Conservation (phyloP, 2,329 filamentous ascomycete genomes). For the Neopestalotiopsis sp. region DNA sequence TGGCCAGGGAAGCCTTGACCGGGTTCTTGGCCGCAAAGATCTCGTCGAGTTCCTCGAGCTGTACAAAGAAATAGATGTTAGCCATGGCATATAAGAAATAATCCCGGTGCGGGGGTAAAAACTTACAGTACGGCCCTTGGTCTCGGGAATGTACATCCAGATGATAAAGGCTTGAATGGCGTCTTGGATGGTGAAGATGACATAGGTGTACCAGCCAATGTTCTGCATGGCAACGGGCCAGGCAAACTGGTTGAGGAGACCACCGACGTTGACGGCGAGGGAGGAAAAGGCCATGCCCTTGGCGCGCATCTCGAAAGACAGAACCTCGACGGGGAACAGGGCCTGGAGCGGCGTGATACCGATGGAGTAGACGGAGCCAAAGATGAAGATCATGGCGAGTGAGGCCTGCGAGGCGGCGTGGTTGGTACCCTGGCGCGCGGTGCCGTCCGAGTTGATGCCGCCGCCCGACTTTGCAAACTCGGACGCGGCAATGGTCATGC, state of each 20-base stretch:
- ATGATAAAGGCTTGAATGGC: slow-evolving; percentile 45
- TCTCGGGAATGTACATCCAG: slow-evolving; percentile 55
- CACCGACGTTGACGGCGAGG: slow-evolving; percentile 47
- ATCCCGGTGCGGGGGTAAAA: too few species aligned
- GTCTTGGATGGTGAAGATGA: slow-evolving; percentile 51
- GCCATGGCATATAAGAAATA: not conserved
- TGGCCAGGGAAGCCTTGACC: slow-evolving; percentile 45
- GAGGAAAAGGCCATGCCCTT: slow-evolving; percentile 55
- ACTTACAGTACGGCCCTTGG: slow-evolving; percentile 46
- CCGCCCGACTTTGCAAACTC: slow-evolving; percentile 40
- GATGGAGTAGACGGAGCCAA: slow-evolving; percentile 57
- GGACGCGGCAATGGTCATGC: slow-evolving; percentile 52
- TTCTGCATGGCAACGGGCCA: slow-evolving; percentile 50
- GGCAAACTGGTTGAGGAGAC: slow-evolving; percentile 49
- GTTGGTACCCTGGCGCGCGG: slow-evolving; percentile 36
- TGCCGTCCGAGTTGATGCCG: slow-evolving; percentile 34
- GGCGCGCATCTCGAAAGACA: slow-evolving; percentile 53
- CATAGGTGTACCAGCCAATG: slow-evolving; percentile 58
- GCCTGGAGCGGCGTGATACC: slow-evolving; percentile 39
- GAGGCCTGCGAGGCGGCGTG: slow-evolving; percentile 48
- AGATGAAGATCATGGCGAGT: slow-evolving; percentile 60
- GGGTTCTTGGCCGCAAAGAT: slow-evolving; percentile 47
- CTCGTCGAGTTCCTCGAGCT: slow-evolving; percentile 54
- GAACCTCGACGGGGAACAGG: slow-evolving; percentile 52
- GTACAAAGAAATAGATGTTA: not conserved